Percentiles rank a stretch among this genome's conserved stretches.
Conservation (phyloP, 306 rosid species). For the Hippophae rhamnoides region DNA sequence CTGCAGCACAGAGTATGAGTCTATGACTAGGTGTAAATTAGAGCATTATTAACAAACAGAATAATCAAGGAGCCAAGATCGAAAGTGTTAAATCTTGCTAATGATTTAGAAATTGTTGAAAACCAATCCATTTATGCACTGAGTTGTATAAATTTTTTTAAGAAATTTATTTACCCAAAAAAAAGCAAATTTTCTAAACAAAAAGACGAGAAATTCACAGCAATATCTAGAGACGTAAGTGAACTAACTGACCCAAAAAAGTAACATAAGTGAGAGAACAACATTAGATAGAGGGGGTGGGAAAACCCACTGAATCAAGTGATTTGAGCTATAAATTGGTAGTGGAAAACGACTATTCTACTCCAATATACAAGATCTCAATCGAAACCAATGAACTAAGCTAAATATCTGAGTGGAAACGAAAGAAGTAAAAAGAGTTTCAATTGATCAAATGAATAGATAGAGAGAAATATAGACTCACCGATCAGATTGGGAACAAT, state of each 20-base stretch:
- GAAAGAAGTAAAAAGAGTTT: slow-evolving; percentile 18
- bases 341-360: slow-evolving; percentile 25
- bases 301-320: slow-evolving; percentile 24
- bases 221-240: slow-evolving; percentile 17
- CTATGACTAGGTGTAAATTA: too few relatives aligned
- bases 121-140: not conserved
- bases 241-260: slow-evolving; percentile 24
- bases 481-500: slow-evolving; percentile 96
- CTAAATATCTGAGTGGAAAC: slow-evolving; percentile 14
- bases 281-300: not conserved
- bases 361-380: slow-evolving; percentile 46
- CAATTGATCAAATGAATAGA: slow-evolving; percentile 18
- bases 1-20: not conserved
- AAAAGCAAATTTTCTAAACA: not conserved
- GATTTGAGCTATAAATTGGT: slow-evolving; percentile 42
- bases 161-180: not conserved
- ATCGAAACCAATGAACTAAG: slow-evolving; percentile 27
- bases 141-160: too few relatives aligned
- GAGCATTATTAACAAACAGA: not conserved
- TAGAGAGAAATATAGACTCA: slow-evolving; percentile 48
- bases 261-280: slow-evolving; percentile 10
- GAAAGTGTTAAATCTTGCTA: not conserved
- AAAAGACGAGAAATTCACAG: not conserved
- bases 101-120: not conserved
- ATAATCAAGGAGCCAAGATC: not conserved